Evolutionary conservation across 345 rosid species (phyloP), one percentile per base, ranked within the genome.

Genomic region (Cardamine occulta): DNA sequence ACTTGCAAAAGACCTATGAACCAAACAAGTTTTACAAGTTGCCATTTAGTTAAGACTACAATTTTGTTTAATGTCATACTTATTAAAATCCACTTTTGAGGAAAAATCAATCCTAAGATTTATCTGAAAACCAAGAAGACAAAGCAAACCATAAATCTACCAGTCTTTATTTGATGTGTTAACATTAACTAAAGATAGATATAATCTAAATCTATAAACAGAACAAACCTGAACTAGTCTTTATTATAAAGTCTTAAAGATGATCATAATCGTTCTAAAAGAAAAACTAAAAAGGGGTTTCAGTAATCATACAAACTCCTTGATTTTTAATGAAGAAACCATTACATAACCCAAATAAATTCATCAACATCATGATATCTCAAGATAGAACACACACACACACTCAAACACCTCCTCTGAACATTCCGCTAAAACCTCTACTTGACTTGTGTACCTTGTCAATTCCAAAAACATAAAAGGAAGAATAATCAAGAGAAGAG

Each of bases 361-460:
- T 10, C 54, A n/a, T 58, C 19, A 35, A 66, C 72, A 56, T 34
- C 14, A 14, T 56, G 3, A 74, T 15, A 55, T 51, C 23, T 58
- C 12, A 74, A 26, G 54, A 66, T 14, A 66, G 34, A 67, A 19
- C 74, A 58, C 74, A 58, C 74, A 58, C 74, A 58, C 79, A 59
- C 74, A 75, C 21, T 13, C 62, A 68, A 53, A 58, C 35, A 58
- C 55, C 55, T 29, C 74, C 39, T 26, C 54, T 29, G 32, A 39
- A 54, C 74, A 67, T 24, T 48, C 42, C 62, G 35, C 74, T 49
- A 67, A 59, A 52, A 23, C 64, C 24, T 17, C 64, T 53, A 69
- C 70, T 76, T 68, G 32, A 32, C 1, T 44, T 62, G 59, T 62
- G 75, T 32, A 70, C 80, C 80, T 76, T 63, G 8, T 24, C 65